Percentiles rank a stretch among this genome's conserved stretches.
Evolutionary conservation across 345 rosid species (phyloP).

Genomic region (Populus simonii): DNA sequence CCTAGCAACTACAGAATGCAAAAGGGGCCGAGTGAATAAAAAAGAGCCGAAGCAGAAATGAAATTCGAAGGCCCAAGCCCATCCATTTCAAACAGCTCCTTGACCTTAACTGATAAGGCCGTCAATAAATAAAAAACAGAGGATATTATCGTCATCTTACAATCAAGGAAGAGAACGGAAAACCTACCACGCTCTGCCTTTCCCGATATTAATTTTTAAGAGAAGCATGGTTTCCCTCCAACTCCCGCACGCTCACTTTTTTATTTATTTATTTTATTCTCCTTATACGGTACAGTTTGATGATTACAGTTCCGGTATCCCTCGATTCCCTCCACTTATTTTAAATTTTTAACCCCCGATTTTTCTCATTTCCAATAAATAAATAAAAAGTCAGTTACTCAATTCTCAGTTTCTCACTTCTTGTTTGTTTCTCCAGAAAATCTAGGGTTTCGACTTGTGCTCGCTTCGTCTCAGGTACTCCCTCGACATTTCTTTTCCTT

Average conservation of each 20-base stretch:
- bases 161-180: background rate
- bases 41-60: background rate
- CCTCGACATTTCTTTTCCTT: background rate
- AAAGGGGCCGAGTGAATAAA: background rate
- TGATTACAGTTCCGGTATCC: background rate
- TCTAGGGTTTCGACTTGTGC: slow-evolving; percentile 15
- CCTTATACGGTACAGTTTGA: background rate
- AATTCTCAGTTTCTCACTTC: slow-evolving; percentile 22
- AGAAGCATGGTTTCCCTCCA: slow-evolving; percentile 34
- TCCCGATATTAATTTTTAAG: background rate
- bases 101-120: background rate
- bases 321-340: background rate
- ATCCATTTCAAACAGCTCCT: background rate
- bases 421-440: slow-evolving; percentile 7
- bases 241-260: slow-evolving; percentile 10
- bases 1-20: background rate
- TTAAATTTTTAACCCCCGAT: background rate
- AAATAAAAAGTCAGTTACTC: background rate
- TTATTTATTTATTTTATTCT: background rate
- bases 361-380: background rate
- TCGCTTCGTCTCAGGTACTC: slow-evolving; percentile 9
- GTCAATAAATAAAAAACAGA: background rate
- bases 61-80: background rate
- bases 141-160: background rate
- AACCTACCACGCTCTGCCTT: slow-evolving; percentile 1